phyloP scores from a whole-genome alignment of 176 grass and related monocot species.

The Carex myosuroides region DNA sequence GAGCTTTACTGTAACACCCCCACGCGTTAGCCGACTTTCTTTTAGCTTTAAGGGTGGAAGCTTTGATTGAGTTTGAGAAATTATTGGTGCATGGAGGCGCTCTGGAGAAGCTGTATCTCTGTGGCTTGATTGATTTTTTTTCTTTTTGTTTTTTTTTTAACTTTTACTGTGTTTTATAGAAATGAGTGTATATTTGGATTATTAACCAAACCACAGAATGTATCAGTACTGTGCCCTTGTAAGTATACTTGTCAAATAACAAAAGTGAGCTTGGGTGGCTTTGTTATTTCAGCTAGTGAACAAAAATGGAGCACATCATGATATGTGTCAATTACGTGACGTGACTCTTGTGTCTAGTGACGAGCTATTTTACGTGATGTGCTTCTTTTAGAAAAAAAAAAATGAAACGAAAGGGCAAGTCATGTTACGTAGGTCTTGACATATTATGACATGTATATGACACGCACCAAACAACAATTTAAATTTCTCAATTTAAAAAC shows the following conservation, averaged over 20 bases:
- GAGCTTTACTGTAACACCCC: conserved; percentile 52
- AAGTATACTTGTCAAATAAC: conserved; percentile 24
- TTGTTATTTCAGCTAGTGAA: conserved; percentile 4
- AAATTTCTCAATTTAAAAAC: too few relatives aligned
- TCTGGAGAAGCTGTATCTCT: conserved; percentile 13
- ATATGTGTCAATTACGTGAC: too few relatives aligned
- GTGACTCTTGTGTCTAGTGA: too few relatives aligned
- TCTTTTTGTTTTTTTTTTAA: background rate
- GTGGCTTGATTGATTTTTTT: conserved; percentile 10
- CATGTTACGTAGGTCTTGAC: too few relatives aligned
- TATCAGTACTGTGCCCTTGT: conserved; percentile 24
- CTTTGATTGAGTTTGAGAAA: background rate
- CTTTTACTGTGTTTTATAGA: conserved; percentile 18
- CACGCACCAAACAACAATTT: too few relatives aligned
- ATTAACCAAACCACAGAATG: conserved; percentile 24
- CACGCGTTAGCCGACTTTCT: conserved; percentile 33
- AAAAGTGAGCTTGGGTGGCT: conserved; percentile 24
- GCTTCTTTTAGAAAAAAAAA: too few relatives aligned
- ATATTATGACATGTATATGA: too few relatives aligned
- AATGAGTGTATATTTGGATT: conserved; percentile 18
- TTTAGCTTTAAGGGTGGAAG: conserved; percentile 39
- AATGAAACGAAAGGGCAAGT: too few relatives aligned
- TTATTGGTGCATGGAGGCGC: background rate
- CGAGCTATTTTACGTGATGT: too few relatives aligned
- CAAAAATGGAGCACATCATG: too few relatives aligned